Base-by-base conservation (phyloP, 768 basidiomycete genomes). In the Tulasnella sp. region DNA sequence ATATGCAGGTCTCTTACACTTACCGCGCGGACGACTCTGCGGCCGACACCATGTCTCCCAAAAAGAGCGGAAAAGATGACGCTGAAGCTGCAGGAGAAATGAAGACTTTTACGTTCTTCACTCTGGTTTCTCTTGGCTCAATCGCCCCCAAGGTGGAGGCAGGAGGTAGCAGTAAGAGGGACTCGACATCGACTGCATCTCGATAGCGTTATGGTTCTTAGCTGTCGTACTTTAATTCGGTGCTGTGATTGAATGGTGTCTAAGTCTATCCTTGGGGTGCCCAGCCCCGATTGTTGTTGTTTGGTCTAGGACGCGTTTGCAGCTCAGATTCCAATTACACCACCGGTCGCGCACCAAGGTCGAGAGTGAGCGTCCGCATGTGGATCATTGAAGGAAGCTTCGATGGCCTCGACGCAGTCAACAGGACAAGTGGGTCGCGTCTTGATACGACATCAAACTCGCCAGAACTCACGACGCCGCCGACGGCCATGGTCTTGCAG, bases 1-100 rank as follows among this genome's bases (percentile, higher is more conserved):
- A 95, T 76, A 89, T 98, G 87, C 86, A 95, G 74, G 90, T 99
- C 1, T 88, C 93, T 2, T 98, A 94, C 80, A 96, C 94, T 0
- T 99, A 98, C 79, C 87, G 91, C 39, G 90, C 93, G 0, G 96
- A 98, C 77, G 95, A 97, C 74, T 85, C 88, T 9, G 71, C 76
- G 41, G 68, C 73, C 3, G 70, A 69, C 29, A 73, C 74, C 17
- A 68, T 59, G 8, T 42, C 34, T 4, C 75, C 77, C 40, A 69
- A 63, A 34, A 29, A 26, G 26, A 47, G 34, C 52, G 62, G 66
- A 5, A 63, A 66, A n/a, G 41, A 9, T 19, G n/a, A 62, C 16
- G 44, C 68, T 35, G 11, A 36, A 29, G 69, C 34, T 34, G 39
- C 69, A 22, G 73, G 73, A 2, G 91, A 92, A 78, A 87, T 88